Evolutionary conservation across 805 yeast species (phyloP), one percentile per base, ranked within the genome.

Genomic region (Saturnispora galanensis): DNA sequence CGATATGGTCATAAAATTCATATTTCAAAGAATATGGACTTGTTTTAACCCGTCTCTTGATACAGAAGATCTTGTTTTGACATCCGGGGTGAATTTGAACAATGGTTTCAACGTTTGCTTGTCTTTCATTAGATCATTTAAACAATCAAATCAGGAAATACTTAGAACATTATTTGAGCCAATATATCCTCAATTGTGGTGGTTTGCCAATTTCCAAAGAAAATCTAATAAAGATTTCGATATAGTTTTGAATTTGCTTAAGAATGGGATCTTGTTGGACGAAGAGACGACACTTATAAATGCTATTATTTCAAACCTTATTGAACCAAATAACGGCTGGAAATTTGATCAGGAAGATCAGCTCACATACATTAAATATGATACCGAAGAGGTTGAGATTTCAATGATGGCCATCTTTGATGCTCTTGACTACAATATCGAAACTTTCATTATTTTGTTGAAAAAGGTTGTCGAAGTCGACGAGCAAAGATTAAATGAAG

Each of bases 91-190:
- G 15, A 68, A 70, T 4, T 57, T 84, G 15, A 81, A 83, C 52
- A 79, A 82, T 57, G 66, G 69, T 4, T 65, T 84, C 17, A 82
- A 82, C 57, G 85, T 81, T 0, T 51, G 81, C n/a, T 59, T 82
- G 1, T 78, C 90, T 0, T 52, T 85, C 9, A 63, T 81, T 0
- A 77, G 77, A 52, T 35, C 38, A 21, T 18, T 47, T 7, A 70
- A 69, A 38, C 51, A 68, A 0, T 46, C 45, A 4, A 57, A 66
- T 1, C 47, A 49, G 0, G 67, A 63, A 3, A 54, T 76, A 12
- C 45, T 71, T 8, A 49, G 50, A 13, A 61, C 55, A 10, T 43
- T 76, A 18, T 52, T 61, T 13, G 40, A 47, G 7, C 62, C 63
- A 3, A 50, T 66, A 3, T 15, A 55, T 26, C 53, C 46, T 38